Evolutionary conservation across 176 grass and related monocot genomes (phyloP).

Genomic region (Zoysia japonica): DNA sequence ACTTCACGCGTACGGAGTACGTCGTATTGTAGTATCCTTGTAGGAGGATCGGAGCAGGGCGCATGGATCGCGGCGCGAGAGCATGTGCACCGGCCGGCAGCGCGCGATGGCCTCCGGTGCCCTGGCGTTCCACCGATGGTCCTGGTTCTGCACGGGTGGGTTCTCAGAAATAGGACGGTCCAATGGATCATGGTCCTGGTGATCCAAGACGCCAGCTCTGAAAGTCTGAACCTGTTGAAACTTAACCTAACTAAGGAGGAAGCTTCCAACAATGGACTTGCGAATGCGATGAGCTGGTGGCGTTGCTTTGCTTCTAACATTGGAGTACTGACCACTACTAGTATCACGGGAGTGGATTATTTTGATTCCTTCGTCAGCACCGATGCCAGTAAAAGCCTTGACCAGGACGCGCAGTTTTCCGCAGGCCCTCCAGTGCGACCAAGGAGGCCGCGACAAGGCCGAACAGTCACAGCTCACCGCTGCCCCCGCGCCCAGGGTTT

Average conservation of each 20-base stretch:
- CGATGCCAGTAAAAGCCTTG: conserved; percentile 26
- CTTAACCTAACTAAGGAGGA: conserved; percentile 25
- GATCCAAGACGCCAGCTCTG: neutral
- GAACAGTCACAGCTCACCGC: conserved; percentile 27
- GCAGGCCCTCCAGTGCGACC: neutral
- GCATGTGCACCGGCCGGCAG: no score
- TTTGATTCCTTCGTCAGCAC: conserved; percentile 1
- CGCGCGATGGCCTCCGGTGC: no score
- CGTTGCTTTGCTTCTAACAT: neutral
- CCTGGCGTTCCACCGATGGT: no score
- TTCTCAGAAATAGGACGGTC: no score
- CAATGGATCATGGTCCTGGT: no score
- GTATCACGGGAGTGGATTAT: neutral
- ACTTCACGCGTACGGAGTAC: no score
- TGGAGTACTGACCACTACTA: neutral
- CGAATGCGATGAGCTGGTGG: neutral
- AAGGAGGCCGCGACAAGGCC: neutral
- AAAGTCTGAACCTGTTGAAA: neutral
- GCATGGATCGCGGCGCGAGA: no score
- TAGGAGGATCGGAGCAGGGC: no score
- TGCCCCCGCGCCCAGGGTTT: conserved; percentile 37
- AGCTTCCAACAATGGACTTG: conserved; percentile 33
- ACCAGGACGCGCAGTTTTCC: conserved; percentile 1
- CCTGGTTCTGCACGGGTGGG: no score
- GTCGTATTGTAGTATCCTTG: no score